Percentiles rank a stretch among this genome's conserved stretches.
Conservation (phyloP, 2,329 filamentous ascomycete genomes). For the Pseudocercospora crystallina region DNA sequence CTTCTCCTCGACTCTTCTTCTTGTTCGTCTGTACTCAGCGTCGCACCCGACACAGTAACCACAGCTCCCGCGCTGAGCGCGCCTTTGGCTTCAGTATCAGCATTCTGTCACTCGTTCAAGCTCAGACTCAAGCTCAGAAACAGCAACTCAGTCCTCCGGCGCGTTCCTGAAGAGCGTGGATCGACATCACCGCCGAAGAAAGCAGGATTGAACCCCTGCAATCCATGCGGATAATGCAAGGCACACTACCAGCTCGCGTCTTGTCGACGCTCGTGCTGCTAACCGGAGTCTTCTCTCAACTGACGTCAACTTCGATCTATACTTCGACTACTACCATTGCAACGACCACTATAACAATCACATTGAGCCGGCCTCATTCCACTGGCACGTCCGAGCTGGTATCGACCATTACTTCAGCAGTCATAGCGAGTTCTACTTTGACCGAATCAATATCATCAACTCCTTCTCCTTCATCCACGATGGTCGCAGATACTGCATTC, state of each 20-base stretch:
- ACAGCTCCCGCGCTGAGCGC: too few relatives aligned
- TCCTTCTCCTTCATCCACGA: constrained; percentile 5
- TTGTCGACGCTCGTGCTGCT: constrained; percentile 9
- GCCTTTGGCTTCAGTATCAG: too few relatives aligned
- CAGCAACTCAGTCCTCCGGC: too few relatives aligned
- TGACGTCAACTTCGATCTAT: constrained; percentile 7
- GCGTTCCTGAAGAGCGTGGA: background rate
- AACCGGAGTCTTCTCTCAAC: background rate
- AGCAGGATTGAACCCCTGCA: constrained; percentile 18
- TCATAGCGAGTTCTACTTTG: too few relatives aligned
- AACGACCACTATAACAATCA: constrained; percentile 24
- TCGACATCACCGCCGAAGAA: background rate
- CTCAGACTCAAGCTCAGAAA: too few relatives aligned
- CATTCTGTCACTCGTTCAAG: too few relatives aligned
- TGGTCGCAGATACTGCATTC: constrained; percentile 18
- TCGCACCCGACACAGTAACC: too few relatives aligned
- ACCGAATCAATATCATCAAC: too few relatives aligned
- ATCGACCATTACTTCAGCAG: background rate
- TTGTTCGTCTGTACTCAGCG: too few relatives aligned
- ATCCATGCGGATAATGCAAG: constrained; percentile 16
- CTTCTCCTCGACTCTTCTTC: too few relatives aligned
- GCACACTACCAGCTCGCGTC: constrained; percentile 16
- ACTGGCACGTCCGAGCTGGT: background rate
- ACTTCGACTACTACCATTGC: constrained; percentile 26
- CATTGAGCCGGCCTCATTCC: background rate